These are phyloP conservation scores for Halophytophthora polymorphica DNA, from an alignment of 352 stramenopile genomes.

Conservation along the genomic window DNA sequence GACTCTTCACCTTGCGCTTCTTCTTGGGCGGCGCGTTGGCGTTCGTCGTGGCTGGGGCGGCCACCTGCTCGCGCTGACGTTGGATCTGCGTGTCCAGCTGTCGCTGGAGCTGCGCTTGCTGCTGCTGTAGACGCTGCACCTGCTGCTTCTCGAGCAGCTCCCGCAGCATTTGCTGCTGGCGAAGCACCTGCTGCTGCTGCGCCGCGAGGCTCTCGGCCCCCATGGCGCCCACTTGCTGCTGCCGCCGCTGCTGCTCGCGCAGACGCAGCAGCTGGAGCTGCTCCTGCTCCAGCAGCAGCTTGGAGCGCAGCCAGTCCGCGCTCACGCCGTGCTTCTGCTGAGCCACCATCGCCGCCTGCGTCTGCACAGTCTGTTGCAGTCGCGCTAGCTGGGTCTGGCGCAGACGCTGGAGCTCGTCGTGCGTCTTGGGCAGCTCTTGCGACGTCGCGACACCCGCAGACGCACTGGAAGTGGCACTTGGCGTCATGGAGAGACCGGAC, in stretches of 20 bases:
- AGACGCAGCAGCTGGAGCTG: conserved; percentile 29
- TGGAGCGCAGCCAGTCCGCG: conserved; percentile 38
- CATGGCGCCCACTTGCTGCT: conserved; percentile 17
- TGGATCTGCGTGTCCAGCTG: conserved; percentile 20
- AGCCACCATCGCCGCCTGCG: conserved; percentile 27
- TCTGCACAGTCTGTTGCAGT: conserved; percentile 50
- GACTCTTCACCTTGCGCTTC: conserved; percentile 40
- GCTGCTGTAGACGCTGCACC: conserved; percentile 12
- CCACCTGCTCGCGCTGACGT: conserved; percentile 4
- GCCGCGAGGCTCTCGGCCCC: conserved; percentile 33
- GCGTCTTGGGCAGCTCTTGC: conserved; percentile 20
- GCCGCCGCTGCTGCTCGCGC: conserved; percentile 33
- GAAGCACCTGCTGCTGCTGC: conserved; percentile 48
- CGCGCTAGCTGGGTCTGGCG: conserved; percentile 46
- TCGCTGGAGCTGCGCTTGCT: conserved; percentile 20
- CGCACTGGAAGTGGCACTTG: conserved; percentile 1
- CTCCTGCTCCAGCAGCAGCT: conserved; percentile 49
- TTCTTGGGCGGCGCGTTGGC: conserved; percentile 9
- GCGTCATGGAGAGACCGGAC: conserved; percentile 15
- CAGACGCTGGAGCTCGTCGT: conserved; percentile 43
- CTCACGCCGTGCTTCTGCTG: conserved; percentile 26
- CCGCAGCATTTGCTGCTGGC: conserved; percentile 43
- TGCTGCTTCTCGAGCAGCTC: conserved; percentile 38
- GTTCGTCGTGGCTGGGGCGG: neutral
- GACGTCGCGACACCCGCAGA: neutral